A percentile compares a stretch with the other conserved stretches of the same genome.
phyloP scores from a whole-genome alignment of 2,329 filamentous ascomycete species.

The Colletotrichum sp. region DNA sequence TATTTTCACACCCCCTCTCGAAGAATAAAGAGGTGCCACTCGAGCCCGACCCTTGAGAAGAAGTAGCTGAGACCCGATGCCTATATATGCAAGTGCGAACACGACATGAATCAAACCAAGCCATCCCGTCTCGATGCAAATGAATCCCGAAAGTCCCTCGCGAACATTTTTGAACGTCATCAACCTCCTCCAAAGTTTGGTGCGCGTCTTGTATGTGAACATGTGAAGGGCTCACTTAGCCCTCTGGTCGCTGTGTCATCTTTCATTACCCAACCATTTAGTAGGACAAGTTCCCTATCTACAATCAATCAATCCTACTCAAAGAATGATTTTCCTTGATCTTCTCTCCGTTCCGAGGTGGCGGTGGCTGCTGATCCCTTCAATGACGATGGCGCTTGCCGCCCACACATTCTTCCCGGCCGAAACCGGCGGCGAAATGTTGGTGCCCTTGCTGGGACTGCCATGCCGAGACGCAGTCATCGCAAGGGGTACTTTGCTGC shows the following conservation, averaged over 20 bases:
- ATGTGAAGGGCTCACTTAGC: background rate
- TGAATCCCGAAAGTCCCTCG: background rate
- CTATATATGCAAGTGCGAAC: background rate
- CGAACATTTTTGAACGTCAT: background rate
- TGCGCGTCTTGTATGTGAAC: background rate
- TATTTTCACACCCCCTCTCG: background rate
- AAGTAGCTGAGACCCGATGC: background rate
- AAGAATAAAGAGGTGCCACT: background rate
- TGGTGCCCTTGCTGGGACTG: background rate
- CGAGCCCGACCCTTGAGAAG: background rate
- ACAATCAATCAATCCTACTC: background rate
- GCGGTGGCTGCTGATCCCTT: background rate
- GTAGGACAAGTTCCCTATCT: background rate
- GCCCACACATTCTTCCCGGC: background rate
- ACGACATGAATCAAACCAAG: background rate
- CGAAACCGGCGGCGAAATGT: background rate
- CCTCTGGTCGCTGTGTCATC: background rate
- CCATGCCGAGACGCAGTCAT: constrained; percentile 43
- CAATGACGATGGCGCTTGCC: background rate
- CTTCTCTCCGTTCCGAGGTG: background rate
- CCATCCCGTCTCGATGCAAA: background rate
- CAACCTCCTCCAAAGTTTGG: background rate
- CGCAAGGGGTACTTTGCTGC: constrained; percentile 60
- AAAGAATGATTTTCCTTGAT: background rate
- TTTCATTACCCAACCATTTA: background rate